phyloP scores from a whole-genome alignment of 73 alveolate genomes.

The Tetrahymena elliotti region DNA sequence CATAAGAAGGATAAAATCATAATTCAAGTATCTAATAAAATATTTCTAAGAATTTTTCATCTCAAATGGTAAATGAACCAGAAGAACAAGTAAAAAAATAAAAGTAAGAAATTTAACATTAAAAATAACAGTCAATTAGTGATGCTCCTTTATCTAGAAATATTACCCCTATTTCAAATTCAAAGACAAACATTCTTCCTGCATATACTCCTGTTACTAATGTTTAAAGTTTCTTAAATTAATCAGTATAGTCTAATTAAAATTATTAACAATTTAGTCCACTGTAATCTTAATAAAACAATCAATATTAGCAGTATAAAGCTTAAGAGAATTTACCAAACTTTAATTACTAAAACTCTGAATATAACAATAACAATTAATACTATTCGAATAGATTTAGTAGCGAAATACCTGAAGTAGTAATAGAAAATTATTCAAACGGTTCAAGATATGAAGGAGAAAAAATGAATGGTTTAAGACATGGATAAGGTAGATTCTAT shows the following conservation, averaged over 20 bases:
- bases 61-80: background rate
- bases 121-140: background rate
- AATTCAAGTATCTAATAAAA: too few species aligned
- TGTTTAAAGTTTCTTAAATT: background rate
- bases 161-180: background rate
- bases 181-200: background rate
- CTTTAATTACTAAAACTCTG: background rate
- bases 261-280: background rate
- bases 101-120: background rate
- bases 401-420: conserved; percentile 2
- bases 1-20: background rate
- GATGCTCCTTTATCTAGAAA: background rate
- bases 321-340: background rate
- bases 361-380: background rate
- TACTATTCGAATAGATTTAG: background rate
- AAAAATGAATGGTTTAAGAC: conserved; percentile 37
- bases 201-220: background rate
- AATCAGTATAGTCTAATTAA: background rate
- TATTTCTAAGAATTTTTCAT: background rate
- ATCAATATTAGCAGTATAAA: background rate
- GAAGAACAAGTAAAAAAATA: background rate
- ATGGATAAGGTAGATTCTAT: conserved; percentile 33
- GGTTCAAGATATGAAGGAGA: conserved; percentile 43
- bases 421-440: conserved; percentile 30
- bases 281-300: background rate